Percentiles rank a stretch among this genome's conserved stretches.
These are phyloP conservation scores for Rutstroemia sp. DNA, from an alignment of 2,329 filamentous ascomycete species.

Conservation along the genomic window DNA sequence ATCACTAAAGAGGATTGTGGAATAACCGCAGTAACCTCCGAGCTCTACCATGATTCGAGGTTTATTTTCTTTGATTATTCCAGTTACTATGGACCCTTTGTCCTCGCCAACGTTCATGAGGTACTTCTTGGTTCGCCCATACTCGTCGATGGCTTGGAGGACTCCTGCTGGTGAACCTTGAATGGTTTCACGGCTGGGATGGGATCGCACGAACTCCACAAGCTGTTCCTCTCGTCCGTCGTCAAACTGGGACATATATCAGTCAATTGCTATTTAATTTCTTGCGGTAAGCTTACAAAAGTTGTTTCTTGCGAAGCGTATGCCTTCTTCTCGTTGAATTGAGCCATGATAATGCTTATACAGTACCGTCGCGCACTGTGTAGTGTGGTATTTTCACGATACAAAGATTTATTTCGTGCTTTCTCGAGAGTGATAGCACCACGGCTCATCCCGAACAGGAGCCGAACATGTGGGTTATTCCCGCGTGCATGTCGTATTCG, in stretches of 20 bases:
- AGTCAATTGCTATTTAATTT: neutral
- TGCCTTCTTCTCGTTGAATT: conserved; percentile 19
- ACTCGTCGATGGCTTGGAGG: conserved; percentile 65
- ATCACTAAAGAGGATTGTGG: conserved; percentile 65
- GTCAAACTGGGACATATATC: conserved; percentile 39
- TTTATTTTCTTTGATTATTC: conserved; percentile 59
- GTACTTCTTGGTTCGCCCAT: conserved; percentile 55
- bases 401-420: neutral
- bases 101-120: conserved; percentile 75
- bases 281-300: conserved; percentile 16
- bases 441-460: neutral
- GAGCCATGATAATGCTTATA: conserved; percentile 12
- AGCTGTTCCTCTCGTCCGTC: conserved; percentile 70
- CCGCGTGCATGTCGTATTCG: neutral
- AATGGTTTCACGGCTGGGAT: conserved; percentile 54
- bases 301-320: conserved; percentile 22
- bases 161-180: conserved; percentile 57
- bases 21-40: conserved; percentile 78
- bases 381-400: neutral
- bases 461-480: neutral
- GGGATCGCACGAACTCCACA: conserved; percentile 59
- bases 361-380: neutral
- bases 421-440: too few relatives aligned
- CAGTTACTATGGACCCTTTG: conserved; percentile 64
- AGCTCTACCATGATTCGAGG: conserved; percentile 69